Conservation (phyloP, 2,329 filamentous ascomycete genomes). For the Fusarium oxysporum region DNA sequence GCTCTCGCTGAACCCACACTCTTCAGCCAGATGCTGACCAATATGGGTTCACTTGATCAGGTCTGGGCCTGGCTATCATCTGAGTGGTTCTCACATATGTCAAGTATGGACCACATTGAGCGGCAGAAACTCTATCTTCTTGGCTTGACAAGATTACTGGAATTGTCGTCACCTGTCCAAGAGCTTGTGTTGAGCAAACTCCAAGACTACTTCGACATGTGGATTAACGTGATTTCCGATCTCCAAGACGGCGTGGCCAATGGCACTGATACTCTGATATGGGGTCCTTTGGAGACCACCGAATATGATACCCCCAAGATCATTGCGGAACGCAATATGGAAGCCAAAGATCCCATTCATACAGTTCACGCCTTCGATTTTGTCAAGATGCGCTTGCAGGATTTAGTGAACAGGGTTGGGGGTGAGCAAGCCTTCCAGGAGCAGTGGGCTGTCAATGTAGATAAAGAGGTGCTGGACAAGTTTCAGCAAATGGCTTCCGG, state of each 20-base stretch:
- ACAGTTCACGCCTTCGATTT: constrained; percentile 73
- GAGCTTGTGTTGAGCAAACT: constrained; percentile 70
- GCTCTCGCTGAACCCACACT: constrained; percentile 77
- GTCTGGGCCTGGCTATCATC: constrained; percentile 70
- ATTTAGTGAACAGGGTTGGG: constrained; percentile 69
- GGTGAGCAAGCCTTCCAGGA: constrained; percentile 75
- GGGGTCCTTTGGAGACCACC: constrained; percentile 54
- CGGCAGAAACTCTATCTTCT: constrained; percentile 79
- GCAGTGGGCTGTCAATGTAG: constrained; percentile 79
- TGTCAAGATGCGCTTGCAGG: constrained; percentile 70
- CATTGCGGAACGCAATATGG: constrained; percentile 64
- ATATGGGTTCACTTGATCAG: constrained; percentile 59
- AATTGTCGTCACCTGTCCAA: constrained; percentile 68
- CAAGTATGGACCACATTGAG: constrained; percentile 73
- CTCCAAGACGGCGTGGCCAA: constrained; percentile 70
- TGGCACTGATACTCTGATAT: constrained; percentile 64
- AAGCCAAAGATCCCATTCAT: constrained; percentile 74
- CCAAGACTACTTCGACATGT: constrained; percentile 80
- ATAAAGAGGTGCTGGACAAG: constrained; percentile 75
- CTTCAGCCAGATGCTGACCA: constrained; percentile 69
- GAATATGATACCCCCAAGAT: constrained; percentile 70
- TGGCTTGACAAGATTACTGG: constrained; percentile 77
- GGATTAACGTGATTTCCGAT: constrained; percentile 77
- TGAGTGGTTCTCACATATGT: constrained; percentile 77
- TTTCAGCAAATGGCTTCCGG: constrained; percentile 59